A percentile compares a stretch with the other conserved stretches of the same genome.
These are phyloP conservation scores for Rhizopogon sp. DNA, from an alignment of 768 basidiomycete genomes.

Conservation along the genomic window DNA sequence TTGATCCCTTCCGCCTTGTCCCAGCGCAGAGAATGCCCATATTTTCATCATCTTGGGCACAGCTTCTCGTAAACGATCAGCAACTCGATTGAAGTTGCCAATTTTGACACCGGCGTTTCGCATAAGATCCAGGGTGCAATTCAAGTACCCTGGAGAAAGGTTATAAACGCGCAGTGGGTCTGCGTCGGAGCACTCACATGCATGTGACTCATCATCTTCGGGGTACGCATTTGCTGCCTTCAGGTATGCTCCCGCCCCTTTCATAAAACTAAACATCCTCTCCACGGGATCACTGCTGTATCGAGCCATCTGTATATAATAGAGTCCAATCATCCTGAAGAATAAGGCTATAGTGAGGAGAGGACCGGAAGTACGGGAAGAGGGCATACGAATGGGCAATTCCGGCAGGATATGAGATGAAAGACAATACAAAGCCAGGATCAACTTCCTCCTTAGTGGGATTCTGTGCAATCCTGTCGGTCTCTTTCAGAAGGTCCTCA, in stretches of 20 bases:
- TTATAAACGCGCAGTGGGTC: background rate
- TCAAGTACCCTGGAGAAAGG: constrained; percentile 1
- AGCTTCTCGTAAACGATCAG: background rate
- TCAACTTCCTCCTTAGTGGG: background rate
- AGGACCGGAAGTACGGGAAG: background rate
- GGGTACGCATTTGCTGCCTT: constrained; percentile 10
- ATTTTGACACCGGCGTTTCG: background rate
- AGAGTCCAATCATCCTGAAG: background rate
- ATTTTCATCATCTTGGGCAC: constrained; percentile 10
- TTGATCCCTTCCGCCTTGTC: background rate
- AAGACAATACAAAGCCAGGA: constrained; percentile 3
- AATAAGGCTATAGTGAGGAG: background rate
- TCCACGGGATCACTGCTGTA: constrained; percentile 3
- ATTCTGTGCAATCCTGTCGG: background rate
- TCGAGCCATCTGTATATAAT: background rate
- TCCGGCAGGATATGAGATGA: constrained; percentile 8
- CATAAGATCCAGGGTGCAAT: background rate
- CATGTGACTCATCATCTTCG: constrained; percentile 14
- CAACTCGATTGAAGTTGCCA: background rate
- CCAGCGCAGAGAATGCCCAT: constrained; percentile 5
- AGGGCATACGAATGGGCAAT: constrained; percentile 10
- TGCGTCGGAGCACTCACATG: constrained; percentile 4
- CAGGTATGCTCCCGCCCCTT: constrained; percentile 6
- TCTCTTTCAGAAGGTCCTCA: constrained; percentile 10
- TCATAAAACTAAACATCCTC: background rate